Base-by-base conservation (phyloP, 352 stramenopile genomes). In the Lagenidium giganteum region DNA sequence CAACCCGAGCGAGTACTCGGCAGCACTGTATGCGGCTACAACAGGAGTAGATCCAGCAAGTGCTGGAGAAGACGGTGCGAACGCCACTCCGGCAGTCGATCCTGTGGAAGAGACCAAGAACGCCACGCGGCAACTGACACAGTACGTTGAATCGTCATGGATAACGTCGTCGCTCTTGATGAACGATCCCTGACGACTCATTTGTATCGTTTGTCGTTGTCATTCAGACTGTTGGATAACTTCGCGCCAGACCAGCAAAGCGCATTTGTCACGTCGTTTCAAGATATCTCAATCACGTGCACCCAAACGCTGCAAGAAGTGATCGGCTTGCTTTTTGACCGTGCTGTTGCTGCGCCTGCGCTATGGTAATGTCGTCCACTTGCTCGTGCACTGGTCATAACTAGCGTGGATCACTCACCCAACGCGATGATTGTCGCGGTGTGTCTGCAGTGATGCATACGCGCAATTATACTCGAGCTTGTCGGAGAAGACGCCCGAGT, bases 1-100 rank as follows among this genome's bases (percentile, higher is more conserved):
- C 44, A 91, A 87, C 34, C 76, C 76, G 32, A 85, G 59, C 29
- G 76, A 89, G 45, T 89, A 89, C 50, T 51, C 76, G 3, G 67
- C 76, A 0, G 75, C 75, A 20, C 64, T 88, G 1, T 79, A 75
- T 35, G 85, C 69, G 4, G 70, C 68, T 25, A 71, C 53, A 23
- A 52, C 48, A 24, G 43, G 51, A 54, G 57, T 17, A 44, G 40
- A 37, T 32, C n/a, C n/a, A n/a, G n/a, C n/a, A n/a, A n/a, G 4
- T 9, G 26, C 26, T 6, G 59, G 57, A 16, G 48, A 38, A 0
- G 40, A 34, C 4, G 40, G 34, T 20, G 21, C 28, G 4, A 45
- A 21, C 11, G 45, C 8, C 13, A 56, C 38, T 17, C 29, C 27
- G 2, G 27, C 54, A 2, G 36, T 83, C n/a, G 82, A 75, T 32